phyloP scores from a whole-genome alignment of 306 rosid genomes.

The Ammopiptanthus mongolicus region DNA sequence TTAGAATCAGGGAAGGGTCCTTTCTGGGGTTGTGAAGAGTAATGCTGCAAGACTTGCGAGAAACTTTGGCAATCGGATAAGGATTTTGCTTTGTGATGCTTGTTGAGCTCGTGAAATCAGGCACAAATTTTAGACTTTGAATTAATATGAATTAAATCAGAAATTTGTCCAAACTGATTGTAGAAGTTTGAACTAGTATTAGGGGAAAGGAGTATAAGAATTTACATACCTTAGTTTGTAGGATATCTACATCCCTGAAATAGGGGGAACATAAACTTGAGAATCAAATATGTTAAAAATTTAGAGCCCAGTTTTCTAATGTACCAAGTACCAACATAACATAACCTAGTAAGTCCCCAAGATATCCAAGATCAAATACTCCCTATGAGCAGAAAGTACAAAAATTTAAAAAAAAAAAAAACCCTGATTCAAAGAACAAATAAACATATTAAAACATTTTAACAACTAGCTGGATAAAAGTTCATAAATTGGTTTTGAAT shows the following conservation, averaged over 20 bases:
- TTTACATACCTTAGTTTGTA: neutral
- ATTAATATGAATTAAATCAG: neutral
- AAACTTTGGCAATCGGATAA: neutral
- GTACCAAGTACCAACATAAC: neutral
- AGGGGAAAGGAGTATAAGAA: slow-evolving; percentile 8
- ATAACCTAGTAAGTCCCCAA: neutral
- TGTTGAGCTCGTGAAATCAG: neutral
- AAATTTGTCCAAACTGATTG: slow-evolving; percentile 15
- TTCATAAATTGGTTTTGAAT: neutral
- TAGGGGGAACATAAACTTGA: slow-evolving; percentile 4
- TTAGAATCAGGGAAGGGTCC: neutral
- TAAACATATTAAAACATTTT: neutral
- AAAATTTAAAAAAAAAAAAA: neutral
- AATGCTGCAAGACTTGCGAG: neutral
- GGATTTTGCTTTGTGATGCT: slow-evolving; percentile 9
- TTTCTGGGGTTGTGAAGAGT: slow-evolving; percentile 1
- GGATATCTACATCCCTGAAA: neutral
- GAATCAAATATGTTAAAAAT: neutral
- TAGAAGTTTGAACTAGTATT: neutral
- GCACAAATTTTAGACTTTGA: neutral
- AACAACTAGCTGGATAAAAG: neutral
- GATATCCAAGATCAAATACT: neutral
- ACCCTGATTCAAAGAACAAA: neutral
- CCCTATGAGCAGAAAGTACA: neutral
- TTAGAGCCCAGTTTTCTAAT: neutral